Evolutionary conservation across 352 stramenopile genomes (phyloP), one percentile per base, ranked within the genome.

Genomic region (Pseudoperonospora humuli): DNA sequence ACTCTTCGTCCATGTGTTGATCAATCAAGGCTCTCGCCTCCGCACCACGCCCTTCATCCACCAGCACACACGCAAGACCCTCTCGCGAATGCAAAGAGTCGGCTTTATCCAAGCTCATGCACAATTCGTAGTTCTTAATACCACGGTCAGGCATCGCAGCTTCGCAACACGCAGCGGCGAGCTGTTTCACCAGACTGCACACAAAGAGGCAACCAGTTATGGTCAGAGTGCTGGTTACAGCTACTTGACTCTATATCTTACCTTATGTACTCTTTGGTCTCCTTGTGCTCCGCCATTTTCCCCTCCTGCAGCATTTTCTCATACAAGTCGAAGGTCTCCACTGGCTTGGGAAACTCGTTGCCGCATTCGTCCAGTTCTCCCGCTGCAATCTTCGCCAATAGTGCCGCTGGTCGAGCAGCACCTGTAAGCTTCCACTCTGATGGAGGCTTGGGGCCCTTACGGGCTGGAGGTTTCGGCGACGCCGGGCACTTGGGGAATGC

Each of bases 351-450:
- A 35, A 89, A 73, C 50, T 90, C 76, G 42, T 91, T 63, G 17
- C 81, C 81, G 24, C 67, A 64, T 20, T 86, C 73, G 46, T 93
- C 74, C 51, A 86, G 59, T 52, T 93, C 81, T n/a, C 81, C 81
- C 0, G 66, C 72, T 1, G 65, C 75, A 21, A 93, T 93, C 32
- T 71, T 75, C n/a, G 70, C 78, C 17, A 93, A 42, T 21, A 93
- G 41, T 14, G 75, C 78, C 0, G 75, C 75, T 0, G 78, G 78
- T 24, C 81, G 53, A 2, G 81, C 81, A 2, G 80, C 75, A 2
- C 81, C 81, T 25, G 82, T 89, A 9, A 93, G 64, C 35, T 89
- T 89, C 77, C 78, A 93, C 49, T 91, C 67, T 0, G 77, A 67
- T 6, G 54, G 64, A 3, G 55, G 57, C 26, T 67, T 70, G 0